Evolutionary conservation across 78 protist species (phyloP).

Genomic region (Dictyostelium purpureum): DNA sequence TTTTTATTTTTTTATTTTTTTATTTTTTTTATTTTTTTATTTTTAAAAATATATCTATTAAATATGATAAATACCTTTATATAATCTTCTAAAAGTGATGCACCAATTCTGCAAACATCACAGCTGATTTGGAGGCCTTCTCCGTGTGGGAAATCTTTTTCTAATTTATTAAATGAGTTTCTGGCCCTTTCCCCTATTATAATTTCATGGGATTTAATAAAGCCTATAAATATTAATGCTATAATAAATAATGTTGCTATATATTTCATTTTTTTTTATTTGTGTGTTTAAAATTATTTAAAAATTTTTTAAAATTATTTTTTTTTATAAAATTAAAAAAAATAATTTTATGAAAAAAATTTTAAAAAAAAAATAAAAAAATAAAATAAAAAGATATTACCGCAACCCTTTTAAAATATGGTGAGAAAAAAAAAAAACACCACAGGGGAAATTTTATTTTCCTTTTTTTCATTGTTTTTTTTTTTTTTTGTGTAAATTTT

Average conservation of each 20-base stretch:
- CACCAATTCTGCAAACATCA: constrained; percentile 60
- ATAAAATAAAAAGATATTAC: background rate
- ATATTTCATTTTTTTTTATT: background rate
- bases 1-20: too few species aligned
- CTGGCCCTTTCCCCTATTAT: background rate
- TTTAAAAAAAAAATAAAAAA: background rate
- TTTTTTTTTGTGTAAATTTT: background rate
- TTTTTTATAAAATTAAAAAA: background rate
- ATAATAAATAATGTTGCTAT: background rate
- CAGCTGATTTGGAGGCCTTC: background rate
- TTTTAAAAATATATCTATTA: too few species aligned
- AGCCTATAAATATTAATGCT: background rate
- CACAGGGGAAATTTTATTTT: too few species aligned
- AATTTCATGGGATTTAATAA: background rate
- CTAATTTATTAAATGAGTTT: background rate
- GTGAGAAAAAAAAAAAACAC: background rate
- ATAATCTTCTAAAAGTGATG: constrained; percentile 31
- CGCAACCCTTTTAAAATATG: too few species aligned
- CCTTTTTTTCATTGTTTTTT: too few species aligned
- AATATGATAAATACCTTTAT: background rate
- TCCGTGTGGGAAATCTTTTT: background rate
- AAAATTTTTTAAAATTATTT: too few species aligned
- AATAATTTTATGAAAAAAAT: background rate
- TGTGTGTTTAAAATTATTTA: too few species aligned
- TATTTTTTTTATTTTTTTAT: too few species aligned